Conservation (phyloP, 306 rosid species). For the Castanea crenata region DNA sequence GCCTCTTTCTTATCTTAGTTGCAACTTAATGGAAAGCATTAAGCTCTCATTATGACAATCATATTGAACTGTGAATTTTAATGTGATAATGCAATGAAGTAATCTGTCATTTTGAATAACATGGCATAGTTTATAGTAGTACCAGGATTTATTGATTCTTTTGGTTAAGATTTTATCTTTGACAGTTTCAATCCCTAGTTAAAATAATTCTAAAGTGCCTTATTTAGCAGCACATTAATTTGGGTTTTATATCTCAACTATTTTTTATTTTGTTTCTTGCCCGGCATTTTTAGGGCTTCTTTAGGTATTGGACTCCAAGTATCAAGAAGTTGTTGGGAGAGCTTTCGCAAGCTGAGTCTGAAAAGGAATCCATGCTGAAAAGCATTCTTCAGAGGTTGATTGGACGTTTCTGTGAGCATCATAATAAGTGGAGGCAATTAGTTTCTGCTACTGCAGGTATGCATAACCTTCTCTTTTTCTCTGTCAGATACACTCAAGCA, state of each 20-base stretch:
- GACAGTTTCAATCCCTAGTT: background rate
- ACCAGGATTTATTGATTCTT: background rate
- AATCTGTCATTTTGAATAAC: background rate
- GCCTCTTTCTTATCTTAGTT: background rate
- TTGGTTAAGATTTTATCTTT: background rate
- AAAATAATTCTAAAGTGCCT: background rate
- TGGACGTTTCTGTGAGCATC: conserved; percentile 74
- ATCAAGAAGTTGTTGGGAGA: conserved; percentile 57
- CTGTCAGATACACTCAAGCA: background rate
- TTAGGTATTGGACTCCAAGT: conserved; percentile 86
- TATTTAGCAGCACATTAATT: background rate
- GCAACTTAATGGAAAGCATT: background rate
- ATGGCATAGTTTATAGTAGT: background rate
- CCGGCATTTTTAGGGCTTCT: conserved; percentile 72
- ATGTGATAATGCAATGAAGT: background rate
- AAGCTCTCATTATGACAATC: no score
- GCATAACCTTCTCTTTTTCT: background rate
- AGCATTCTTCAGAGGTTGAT: conserved; percentile 77
- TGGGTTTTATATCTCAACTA: background rate
- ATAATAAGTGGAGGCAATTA: conserved; percentile 74
- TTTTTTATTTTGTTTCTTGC: conserved; percentile 17
- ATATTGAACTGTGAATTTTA: background rate
- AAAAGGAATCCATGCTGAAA: conserved; percentile 71
- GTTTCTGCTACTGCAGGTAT: conserved; percentile 85
- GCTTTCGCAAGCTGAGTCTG: conserved; percentile 74